Evolutionary conservation across 2,329 filamentous ascomycete species (phyloP).

Genomic region (Cladosporium sp.): DNA sequence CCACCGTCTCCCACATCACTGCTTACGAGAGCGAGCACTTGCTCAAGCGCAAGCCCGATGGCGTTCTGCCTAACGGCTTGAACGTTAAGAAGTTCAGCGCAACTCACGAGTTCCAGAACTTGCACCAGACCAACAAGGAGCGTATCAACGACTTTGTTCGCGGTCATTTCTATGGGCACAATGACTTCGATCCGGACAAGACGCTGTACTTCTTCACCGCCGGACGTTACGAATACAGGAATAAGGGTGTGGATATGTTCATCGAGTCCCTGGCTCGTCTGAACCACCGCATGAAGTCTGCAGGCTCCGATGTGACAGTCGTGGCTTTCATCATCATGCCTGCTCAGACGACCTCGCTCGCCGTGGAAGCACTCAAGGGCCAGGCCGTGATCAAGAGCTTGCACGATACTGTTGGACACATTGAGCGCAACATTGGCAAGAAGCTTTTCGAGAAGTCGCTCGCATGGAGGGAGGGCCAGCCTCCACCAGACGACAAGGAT

Average conservation of each 20-base stretch:
- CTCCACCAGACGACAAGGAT: constrained; percentile 94
- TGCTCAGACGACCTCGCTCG: constrained; percentile 90
- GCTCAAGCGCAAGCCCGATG: constrained; percentile 95
- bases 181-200: constrained; percentile 95
- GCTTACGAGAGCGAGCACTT: constrained; percentile 97
- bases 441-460: constrained; percentile 93
- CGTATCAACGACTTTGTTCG: constrained; percentile 98
- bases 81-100: constrained; percentile 99
- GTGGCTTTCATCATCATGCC: constrained; percentile 99
- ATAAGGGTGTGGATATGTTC: constrained; percentile 99
- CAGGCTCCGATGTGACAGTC: constrained; percentile 87
- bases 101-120: constrained; percentile 97
- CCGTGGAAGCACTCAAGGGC: constrained; percentile 92
- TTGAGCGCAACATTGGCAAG: constrained; percentile 88
- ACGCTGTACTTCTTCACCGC: constrained; percentile 98
- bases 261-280: constrained; percentile 92
- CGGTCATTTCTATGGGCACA: constrained; percentile 97
- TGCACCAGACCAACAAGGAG: constrained; percentile 94
- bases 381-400: constrained; percentile 97
- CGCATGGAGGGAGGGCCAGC: constrained; percentile 91
- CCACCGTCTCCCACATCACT: constrained; percentile 97
- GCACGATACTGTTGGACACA: constrained; percentile 86
- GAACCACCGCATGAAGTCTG: constrained; percentile 85
- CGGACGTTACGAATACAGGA: constrained; percentile 94
- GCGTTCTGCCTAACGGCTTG: constrained; percentile 91